phyloP scores from a whole-genome alignment of 2,329 filamentous ascomycete species.

The Pyrenochaeta sp. region DNA sequence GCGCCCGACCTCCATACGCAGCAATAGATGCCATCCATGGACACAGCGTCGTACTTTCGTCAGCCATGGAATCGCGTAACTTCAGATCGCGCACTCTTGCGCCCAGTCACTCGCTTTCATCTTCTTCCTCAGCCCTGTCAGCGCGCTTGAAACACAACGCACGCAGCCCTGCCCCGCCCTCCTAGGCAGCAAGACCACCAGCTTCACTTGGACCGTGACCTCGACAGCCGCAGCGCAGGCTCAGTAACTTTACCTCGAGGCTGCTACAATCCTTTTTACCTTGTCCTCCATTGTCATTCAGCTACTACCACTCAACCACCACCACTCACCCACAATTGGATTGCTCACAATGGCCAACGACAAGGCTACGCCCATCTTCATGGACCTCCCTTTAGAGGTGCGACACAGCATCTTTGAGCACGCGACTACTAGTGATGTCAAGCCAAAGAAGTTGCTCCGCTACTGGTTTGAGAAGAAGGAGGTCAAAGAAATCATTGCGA shows the following conservation, averaged over 20 bases:
- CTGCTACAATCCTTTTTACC: background rate
- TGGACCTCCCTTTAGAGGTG: conserved; percentile 43
- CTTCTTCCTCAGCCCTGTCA: conserved; percentile 3
- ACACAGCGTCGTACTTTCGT: background rate
- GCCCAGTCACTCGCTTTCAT: background rate
- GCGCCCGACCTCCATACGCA: background rate
- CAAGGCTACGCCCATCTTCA: conserved; percentile 18
- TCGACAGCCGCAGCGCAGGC: background rate
- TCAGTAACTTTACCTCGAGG: background rate
- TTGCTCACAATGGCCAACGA: conserved; percentile 11
- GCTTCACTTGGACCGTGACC: conserved; percentile 3
- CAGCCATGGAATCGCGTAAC: background rate
- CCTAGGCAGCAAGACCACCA: conserved; percentile 26
- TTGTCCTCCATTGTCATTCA: background rate
- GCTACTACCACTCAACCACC: background rate
- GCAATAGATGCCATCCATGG: background rate
- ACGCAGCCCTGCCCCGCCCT: conserved; percentile 17
- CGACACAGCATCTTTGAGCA: conserved; percentile 41
- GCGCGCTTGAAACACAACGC: conserved; percentile 10
- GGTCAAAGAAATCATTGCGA: conserved; percentile 24
- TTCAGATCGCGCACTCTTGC: background rate
- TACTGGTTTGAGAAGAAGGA: conserved; percentile 50
- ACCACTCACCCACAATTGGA: background rate
- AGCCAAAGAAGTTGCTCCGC: conserved; percentile 38
- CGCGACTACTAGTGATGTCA: conserved; percentile 20